A percentile compares a stretch with the other conserved stretches of the same genome.
Evolutionary conservation across 1,284 basidiomycete species (phyloP).

Genomic region (Limonomyces culmigenus): DNA sequence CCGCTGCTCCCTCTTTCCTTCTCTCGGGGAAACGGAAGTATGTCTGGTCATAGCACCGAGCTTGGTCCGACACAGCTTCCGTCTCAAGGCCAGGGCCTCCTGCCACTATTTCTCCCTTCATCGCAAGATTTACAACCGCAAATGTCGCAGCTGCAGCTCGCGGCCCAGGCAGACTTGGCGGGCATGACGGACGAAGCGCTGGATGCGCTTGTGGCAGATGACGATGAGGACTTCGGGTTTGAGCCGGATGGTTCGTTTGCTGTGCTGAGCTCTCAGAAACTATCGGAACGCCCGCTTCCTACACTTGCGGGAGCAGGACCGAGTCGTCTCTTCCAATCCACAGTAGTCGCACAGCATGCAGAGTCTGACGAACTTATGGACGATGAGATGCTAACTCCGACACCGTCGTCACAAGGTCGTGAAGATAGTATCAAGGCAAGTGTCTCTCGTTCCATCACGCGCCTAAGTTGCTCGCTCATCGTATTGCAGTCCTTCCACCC

Average conservation of each 20-base stretch:
- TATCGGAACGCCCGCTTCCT: no score
- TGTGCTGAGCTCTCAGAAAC: background rate
- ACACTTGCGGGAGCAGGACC: background rate
- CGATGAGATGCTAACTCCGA: background rate
- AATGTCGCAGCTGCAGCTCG: conserved; percentile 26
- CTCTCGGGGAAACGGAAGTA: background rate
- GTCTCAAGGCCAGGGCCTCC: conserved; percentile 18
- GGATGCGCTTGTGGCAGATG: conserved; percentile 43
- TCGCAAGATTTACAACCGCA: conserved; percentile 42
- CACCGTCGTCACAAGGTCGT: background rate
- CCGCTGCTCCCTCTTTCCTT: conserved; percentile 10
- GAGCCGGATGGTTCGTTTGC: background rate
- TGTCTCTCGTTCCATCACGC: background rate
- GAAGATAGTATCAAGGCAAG: background rate
- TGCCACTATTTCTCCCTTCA: conserved; percentile 35
- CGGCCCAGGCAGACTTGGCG: conserved; percentile 46
- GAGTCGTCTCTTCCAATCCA: background rate
- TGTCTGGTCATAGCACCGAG: background rate
- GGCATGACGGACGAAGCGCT: conserved; percentile 47
- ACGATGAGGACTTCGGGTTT: conserved; percentile 35
- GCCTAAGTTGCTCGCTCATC: background rate
- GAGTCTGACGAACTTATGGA: background rate
- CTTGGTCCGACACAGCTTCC: conserved; percentile 6
- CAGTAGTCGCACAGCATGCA: background rate
- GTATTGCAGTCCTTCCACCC: background rate